These are phyloP conservation scores for Chloromonas sp. DNA, from an alignment of 163 green algal species.

Conservation along the genomic window DNA sequence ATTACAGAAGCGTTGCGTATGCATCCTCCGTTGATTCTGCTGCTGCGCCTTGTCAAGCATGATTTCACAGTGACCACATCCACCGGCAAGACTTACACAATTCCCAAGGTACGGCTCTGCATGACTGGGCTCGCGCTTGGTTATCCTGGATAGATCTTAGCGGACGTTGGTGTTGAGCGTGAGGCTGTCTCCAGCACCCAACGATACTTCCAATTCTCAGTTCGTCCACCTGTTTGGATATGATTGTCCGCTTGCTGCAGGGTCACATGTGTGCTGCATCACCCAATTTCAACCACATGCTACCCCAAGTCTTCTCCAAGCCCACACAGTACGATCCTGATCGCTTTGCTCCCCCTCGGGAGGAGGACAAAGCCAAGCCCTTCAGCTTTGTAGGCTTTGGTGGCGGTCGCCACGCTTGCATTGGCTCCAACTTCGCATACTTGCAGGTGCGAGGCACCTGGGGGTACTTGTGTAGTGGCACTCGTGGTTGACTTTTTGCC, in stretches of 20 bases:
- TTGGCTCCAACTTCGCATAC: slow-evolving; percentile 95
- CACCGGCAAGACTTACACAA: slow-evolving; percentile 62
- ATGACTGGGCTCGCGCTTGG: too few relatives aligned
- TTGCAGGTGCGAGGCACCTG: slow-evolving; percentile 51
- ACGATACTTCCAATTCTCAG: too few relatives aligned
- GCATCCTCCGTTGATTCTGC: slow-evolving; percentile 88
- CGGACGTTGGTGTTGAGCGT: too few relatives aligned
- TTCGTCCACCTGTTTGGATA: too few relatives aligned
- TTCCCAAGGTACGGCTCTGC: slow-evolving; percentile 77
- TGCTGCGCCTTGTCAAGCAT: slow-evolving; percentile 83
- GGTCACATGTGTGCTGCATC: slow-evolving; percentile 82
- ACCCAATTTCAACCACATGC: slow-evolving; percentile 78
- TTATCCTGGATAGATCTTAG: too few relatives aligned
- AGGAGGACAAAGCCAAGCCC: slow-evolving; percentile 84
- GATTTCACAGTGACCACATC: slow-evolving; percentile 77
- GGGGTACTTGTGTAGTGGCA: too few relatives aligned
- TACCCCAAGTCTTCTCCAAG: slow-evolving; percentile 73
- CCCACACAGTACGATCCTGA: slow-evolving; percentile 80
- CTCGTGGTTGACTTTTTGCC: too few relatives aligned
- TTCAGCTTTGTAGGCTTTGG: slow-evolving; percentile 95
- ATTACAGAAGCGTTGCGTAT: slow-evolving; percentile 90
- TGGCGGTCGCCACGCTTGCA: slow-evolving; percentile 92
- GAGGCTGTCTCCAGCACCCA: too few relatives aligned
- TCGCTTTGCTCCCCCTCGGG: slow-evolving; percentile 66
- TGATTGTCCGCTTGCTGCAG: slow-evolving; percentile 24